Evolutionary conservation across 2,329 filamentous ascomycete genomes (phyloP), one percentile per base, ranked within the genome.

Genomic region (Penicillium italicum): DNA sequence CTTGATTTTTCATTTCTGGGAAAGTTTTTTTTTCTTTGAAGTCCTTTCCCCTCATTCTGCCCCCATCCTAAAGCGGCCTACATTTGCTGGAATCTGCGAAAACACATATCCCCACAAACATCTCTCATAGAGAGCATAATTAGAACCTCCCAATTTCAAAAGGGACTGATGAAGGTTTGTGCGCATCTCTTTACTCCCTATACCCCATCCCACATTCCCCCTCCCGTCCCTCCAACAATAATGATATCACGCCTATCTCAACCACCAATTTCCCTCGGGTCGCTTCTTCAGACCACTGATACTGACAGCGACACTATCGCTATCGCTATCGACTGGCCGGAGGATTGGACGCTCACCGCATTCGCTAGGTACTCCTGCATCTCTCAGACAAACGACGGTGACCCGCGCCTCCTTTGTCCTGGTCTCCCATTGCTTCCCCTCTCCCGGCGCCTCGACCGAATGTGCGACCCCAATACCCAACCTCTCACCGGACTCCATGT

Each of bases 401-500:
- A 68, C 59, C 62, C 41, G 56, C 61, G 50, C 60, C 55, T 60
- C 56, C 62, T 61, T 62, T 58, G 59, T 61, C 55, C 56, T 61
- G 50, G 43, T 57, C 41, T 56, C 58, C 36, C 55, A 43, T 58
- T 46, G 55, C 55, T 53, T 53, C 43, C 47, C 55, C 54, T 38
- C 50, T 60, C 59, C 56, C 59, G 56, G 57, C 55, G 45, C 53
- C 59, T 69, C 63, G 66, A 72, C 66, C 67, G 68, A 71, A 73
- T 74, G 71, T 72, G 68, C 67, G 62, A 71, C 65, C 64, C 51
- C 60, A 66, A 53, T 50, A 53, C 61, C 55, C 50, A 63, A 59
- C 63, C 61, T 65, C 60, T 61, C 46, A 58, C 57, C 65, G 63
- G 63, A 71, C 72, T 72, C 72, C 71, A 74, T 74, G 72, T 69